phyloP scores from a whole-genome alignment of 306 rosid species.

The Echinosophora koreensis region DNA sequence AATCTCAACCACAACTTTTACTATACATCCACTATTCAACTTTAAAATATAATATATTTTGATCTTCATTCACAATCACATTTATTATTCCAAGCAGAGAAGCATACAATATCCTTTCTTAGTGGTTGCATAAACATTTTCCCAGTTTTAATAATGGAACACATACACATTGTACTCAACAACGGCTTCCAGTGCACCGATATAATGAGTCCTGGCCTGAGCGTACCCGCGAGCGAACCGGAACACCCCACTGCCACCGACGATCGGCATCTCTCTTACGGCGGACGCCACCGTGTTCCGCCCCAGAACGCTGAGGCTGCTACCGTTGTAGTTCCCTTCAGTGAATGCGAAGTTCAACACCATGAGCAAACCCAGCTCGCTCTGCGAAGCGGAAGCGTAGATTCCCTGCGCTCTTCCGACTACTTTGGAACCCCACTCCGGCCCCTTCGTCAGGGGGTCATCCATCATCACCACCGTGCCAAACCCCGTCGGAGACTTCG shows the following conservation, averaged over 20 bases:
- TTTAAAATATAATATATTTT: too few relatives aligned
- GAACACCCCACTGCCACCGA: slow-evolving; percentile 77
- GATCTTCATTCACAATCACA: too few relatives aligned
- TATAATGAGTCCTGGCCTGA: slow-evolving; percentile 51
- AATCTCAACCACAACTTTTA: too few relatives aligned
- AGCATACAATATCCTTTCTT: too few relatives aligned
- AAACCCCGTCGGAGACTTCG: slow-evolving; percentile 44
- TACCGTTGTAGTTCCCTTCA: slow-evolving; percentile 67
- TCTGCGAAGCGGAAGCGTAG: slow-evolving; percentile 65
- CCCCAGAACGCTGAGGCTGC: slow-evolving; percentile 69
- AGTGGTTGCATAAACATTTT: too few relatives aligned
- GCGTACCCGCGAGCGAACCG: slow-evolving; percentile 76
- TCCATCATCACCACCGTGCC: slow-evolving; percentile 69
- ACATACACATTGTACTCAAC: slow-evolving; percentile 76
- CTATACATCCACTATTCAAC: too few relatives aligned
- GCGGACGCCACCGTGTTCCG: slow-evolving; percentile 48
- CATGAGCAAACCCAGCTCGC: slow-evolving; percentile 61
- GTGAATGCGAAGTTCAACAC: slow-evolving; percentile 63
- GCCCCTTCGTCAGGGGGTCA: slow-evolving; percentile 60
- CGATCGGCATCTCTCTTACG: slow-evolving; percentile 75
- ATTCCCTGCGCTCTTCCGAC: slow-evolving; percentile 78
- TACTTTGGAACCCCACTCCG: slow-evolving; percentile 49
- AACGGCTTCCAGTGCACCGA: slow-evolving; percentile 43
- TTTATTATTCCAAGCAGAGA: too few relatives aligned
- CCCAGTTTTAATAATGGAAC: slow-evolving; percentile 54